Evolutionary conservation across 768 basidiomycete genomes (phyloP), one percentile per base, ranked within the genome.

Genomic region (Boletellus sp.): DNA sequence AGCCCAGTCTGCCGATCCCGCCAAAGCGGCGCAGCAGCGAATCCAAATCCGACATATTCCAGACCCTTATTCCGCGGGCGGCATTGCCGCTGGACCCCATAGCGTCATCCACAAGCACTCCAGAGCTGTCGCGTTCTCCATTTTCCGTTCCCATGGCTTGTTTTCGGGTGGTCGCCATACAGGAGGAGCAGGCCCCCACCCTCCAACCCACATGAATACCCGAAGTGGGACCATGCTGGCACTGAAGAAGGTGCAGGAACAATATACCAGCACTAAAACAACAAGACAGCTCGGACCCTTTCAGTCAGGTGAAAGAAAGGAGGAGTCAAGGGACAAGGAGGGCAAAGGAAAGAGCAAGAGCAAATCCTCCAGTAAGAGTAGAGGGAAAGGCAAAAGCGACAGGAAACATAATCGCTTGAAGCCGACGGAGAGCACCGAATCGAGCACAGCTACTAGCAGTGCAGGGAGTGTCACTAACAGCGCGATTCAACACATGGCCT

Each of bases 51-150:
- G 74, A 8, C 81, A 80, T 50, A 72, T 81, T 47, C 71, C 74
- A 22, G 81, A 78, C 53, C 75, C 76, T 0, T 78, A 71, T 52
- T 65, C 70, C n/a, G 66, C 64, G 28, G 69, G 62, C 5, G 74
- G 73, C 32, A 68, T 65, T 6, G 69, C 66, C 28, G 75, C 74
- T 31, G 84, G 86, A 1, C 87, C 88, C 0, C 71, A 74, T 20
- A 75, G 80, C 31, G 82, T 85, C 47, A 80, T 92, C 28, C 90
- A 92, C 67, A 88, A 87, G 56, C 90, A 92, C 62, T 88, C 90
- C 1, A 81, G 85, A 47, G 85, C 85, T 4, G 70, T 79, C 26
- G 90, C 87, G 1, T 90, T 90, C 67, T 90, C 89, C 0, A 79
- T 92, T 42, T 84, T 85, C 65, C 80, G 90, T 40, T 78, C 80